A percentile compares a stretch with the other conserved stretches of the same genome.
phyloP scores from a whole-genome alignment of 2,329 filamentous ascomycete genomes.

The Ampelomyces quisqualis region DNA sequence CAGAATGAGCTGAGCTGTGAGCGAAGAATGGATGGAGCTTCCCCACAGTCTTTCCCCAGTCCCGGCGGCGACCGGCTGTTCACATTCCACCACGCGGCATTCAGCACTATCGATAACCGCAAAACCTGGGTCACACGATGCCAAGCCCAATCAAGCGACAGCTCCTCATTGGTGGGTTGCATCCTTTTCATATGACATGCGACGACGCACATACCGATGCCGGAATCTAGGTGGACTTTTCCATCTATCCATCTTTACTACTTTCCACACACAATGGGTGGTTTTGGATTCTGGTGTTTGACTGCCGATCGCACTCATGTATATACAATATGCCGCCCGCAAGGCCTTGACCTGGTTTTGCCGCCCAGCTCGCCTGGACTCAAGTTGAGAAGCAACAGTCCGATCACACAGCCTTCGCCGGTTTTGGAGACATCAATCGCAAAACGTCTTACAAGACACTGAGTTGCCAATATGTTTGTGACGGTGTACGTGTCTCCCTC shows the following conservation, averaged over 20 bases:
- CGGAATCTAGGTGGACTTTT: constrained; percentile 16
- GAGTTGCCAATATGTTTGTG: constrained; percentile 18
- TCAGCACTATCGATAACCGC: constrained; percentile 29
- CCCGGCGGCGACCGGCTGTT: constrained; percentile 19
- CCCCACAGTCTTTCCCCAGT: constrained; percentile 14
- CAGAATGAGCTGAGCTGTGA: constrained; percentile 1
- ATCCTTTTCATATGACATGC: constrained; percentile 24
- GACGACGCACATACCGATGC: constrained; percentile 11
- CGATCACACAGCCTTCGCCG: not conserved
- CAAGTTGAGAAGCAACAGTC: not conserved
- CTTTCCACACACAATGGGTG: constrained; percentile 9
- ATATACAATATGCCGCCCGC: constrained; percentile 11
- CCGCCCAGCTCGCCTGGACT: constrained; percentile 1
- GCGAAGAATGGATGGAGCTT: constrained; percentile 9
- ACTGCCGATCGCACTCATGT: constrained; percentile 1
- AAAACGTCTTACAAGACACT: too few species aligned
- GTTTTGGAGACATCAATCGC: too few species aligned
- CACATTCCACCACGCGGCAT: constrained; percentile 24
- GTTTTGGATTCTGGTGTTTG: constrained; percentile 1
- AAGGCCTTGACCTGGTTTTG: constrained; percentile 3
- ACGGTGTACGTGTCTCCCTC: too few species aligned
- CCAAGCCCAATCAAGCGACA: constrained; percentile 18
- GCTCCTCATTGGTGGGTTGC: constrained; percentile 15
- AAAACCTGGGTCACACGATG: constrained; percentile 16
- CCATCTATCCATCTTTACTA: constrained; percentile 9